phyloP scores from a whole-genome alignment of 1,284 basidiomycete genomes.

The Porphyrellus sp. region DNA sequence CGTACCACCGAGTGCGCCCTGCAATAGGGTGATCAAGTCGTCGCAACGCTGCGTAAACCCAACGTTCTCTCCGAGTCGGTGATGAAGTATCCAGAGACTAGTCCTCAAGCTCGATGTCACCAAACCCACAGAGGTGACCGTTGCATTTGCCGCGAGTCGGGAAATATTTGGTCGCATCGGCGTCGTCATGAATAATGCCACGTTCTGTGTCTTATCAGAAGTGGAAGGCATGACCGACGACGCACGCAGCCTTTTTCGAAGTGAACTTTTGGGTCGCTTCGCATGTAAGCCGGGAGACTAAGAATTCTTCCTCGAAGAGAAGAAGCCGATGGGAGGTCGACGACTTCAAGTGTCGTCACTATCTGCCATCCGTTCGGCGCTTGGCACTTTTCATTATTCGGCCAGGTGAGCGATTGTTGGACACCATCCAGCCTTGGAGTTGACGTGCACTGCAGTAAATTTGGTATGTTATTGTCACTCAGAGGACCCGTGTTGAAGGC shows the following conservation, averaged over 20 bases:
- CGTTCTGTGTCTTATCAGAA: conserved; percentile 9
- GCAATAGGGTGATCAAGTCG: conserved; percentile 34
- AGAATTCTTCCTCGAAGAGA: conserved; percentile 28
- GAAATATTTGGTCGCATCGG: conserved; percentile 40
- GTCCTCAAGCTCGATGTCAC: conserved; percentile 41
- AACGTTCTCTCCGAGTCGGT: conserved; percentile 29
- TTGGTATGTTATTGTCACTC: conserved; percentile 13
- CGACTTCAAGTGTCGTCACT: conserved; percentile 24
- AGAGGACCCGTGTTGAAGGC: background rate
- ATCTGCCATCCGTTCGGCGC: conserved; percentile 5
- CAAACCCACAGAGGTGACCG: conserved; percentile 24
- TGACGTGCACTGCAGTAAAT: conserved; percentile 16
- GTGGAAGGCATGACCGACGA: conserved; percentile 18
- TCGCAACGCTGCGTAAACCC: conserved; percentile 36
- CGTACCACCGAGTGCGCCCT: conserved; percentile 17
- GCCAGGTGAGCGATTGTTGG: conserved; percentile 15
- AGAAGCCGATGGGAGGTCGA: conserved; percentile 24
- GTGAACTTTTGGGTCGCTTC: conserved; percentile 38
- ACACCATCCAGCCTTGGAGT: background rate
- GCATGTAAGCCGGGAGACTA: conserved; percentile 30
- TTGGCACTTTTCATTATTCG: conserved; percentile 13
- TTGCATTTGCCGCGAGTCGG: conserved; percentile 33
- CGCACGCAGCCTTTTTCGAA: conserved; percentile 33
- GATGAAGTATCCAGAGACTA: conserved; percentile 26
- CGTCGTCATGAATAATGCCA: conserved; percentile 45